phyloP scores from a whole-genome alignment of 225 moss, liverwort and hornwort species.

The Straminergon stramineum region DNA sequence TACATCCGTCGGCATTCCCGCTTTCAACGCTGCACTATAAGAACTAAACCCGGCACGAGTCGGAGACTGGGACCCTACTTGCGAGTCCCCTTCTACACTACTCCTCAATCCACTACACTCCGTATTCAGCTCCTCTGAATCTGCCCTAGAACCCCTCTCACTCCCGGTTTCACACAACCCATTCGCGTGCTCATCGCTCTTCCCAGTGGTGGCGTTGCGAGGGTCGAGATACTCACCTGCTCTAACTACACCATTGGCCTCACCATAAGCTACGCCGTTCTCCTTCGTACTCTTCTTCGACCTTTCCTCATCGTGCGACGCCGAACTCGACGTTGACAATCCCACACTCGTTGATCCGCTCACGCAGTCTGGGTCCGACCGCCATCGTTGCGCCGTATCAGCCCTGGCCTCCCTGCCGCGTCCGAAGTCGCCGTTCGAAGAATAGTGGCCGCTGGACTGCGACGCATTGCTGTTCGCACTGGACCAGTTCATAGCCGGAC shows the following conservation, averaged over 20 bases:
- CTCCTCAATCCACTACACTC: conserved; percentile 49
- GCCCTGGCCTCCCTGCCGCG: conserved; percentile 65
- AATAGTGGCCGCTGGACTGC: conserved; percentile 32
- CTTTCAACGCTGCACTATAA: conserved; percentile 96
- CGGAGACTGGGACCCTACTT: conserved; percentile 34
- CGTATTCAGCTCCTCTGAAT: conserved; percentile 44
- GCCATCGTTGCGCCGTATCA: conserved; percentile 79
- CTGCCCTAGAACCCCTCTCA: conserved; percentile 58
- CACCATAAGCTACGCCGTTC: conserved; percentile 50
- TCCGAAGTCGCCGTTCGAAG: conserved; percentile 52
- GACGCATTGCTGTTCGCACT: conserved; percentile 36
- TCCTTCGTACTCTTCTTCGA: conserved; percentile 57
- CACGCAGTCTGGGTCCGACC: conserved; percentile 79
- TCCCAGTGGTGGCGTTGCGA: conserved; percentile 35
- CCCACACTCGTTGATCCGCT: conserved; percentile 81
- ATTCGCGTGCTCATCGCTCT: conserved; percentile 41
- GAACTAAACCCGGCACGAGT: conserved; percentile 73
- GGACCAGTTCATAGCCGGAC: conserved; percentile 36
- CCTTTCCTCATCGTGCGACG: conserved; percentile 78
- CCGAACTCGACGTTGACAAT: conserved; percentile 64
- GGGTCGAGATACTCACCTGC: conserved; percentile 50
- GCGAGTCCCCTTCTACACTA: conserved; percentile 36
- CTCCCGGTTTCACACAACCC: conserved; percentile 61
- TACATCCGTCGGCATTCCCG: conserved; percentile 68
- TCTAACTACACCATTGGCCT: conserved; percentile 52